Conservation (phyloP, 345 rosid species). For the Limnanthes douglasii region DNA sequence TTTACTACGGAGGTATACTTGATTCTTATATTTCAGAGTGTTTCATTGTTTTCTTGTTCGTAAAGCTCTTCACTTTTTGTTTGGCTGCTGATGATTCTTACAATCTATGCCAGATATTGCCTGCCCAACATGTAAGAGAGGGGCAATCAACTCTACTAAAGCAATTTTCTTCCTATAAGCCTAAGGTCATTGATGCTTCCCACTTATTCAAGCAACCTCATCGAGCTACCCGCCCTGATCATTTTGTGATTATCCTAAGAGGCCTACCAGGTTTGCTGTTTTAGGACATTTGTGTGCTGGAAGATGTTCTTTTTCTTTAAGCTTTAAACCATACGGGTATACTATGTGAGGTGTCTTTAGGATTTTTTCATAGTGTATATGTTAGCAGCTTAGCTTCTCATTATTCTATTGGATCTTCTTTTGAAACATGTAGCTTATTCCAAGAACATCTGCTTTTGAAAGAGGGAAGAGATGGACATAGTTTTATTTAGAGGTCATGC, state of each 20-base stretch:
- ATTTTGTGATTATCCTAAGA: slow-evolving; percentile 74
- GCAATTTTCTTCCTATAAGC: slow-evolving; percentile 30
- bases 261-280: slow-evolving; percentile 98
- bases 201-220: slow-evolving; percentile 54
- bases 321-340: no score
- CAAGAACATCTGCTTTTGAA: no score
- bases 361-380: no score
- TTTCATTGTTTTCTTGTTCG: slow-evolving; percentile 2
- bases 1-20: slow-evolving; percentile 17
- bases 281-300: background rate
- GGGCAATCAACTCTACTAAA: slow-evolving; percentile 16
- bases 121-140: slow-evolving; percentile 15
- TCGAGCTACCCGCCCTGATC: slow-evolving; percentile 64
- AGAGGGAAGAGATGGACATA: no score
- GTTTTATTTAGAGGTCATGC: no score
- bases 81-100: slow-evolving; percentile 14
- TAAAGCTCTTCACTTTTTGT: slow-evolving; percentile 6
- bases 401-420: no score
- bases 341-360: no score
- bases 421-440: no score
- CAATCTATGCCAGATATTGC: slow-evolving; percentile 13
- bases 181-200: slow-evolving; percentile 47
- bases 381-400: no score
- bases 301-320: background rate
- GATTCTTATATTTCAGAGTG: background rate